Base-by-base conservation (phyloP, 371 early-diverging fungal genomes). In the Capillidium rhysosporum region DNA sequence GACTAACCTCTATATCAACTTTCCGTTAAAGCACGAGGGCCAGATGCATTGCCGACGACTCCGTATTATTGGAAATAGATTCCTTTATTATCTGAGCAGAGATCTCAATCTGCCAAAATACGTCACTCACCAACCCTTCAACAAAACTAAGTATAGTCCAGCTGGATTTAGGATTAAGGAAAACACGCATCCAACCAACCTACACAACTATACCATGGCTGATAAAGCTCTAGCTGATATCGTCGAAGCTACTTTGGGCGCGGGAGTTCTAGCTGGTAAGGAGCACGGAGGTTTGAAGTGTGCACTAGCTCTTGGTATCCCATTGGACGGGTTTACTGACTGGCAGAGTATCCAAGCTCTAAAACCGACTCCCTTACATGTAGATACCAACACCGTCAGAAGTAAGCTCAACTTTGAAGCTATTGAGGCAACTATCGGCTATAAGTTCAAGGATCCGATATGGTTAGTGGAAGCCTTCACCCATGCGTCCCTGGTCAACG, bases 141-240 rank as follows among this genome's bases (percentile, higher is more conserved):
- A 71, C 40, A 73, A 78, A 21, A 69, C 72, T 25, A 63, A 69
- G n/a, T 81, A 80, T 79, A 61, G 77, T 12, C 79, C 80, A 0
- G 67, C 69, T 9, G 60, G 66, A 20, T 77, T 76, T 49, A 63
- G 60, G 2, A 54, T 63, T 12, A 59, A 59, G 26, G 34, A 54
- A 52, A 44, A 54, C 56, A 21, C 38, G 48, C 2, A 57, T 9
- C 46, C 46, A 0, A 21, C 9, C 0, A 29, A 30, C 25, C 29
- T 30, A 20, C 57, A 62, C 40, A 64, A 66, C 0, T 73, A 77
- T 52, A 62, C 52, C 41, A 59, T 86, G 12, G 80, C 84, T 0
- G 82, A 87, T 56, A 92, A 95, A 57, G 77, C 77, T 0, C 61
- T 89, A 31, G 94, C 95, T 0, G 95, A 94, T 70, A 65, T 86